Conservation (phyloP, 305 asterid genomes). For the Rubia peregrina region DNA sequence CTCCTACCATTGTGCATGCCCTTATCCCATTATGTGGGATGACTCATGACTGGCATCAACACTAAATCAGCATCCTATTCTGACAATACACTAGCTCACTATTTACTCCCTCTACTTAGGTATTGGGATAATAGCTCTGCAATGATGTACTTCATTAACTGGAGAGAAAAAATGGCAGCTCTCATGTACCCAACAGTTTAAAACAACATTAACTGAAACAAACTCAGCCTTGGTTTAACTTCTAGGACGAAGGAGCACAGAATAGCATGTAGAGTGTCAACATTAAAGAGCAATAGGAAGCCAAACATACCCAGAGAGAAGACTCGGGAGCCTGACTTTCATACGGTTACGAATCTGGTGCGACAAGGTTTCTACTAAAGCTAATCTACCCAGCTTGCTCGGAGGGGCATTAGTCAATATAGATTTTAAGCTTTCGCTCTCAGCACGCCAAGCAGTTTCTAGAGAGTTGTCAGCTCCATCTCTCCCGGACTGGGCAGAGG, state of each 20-base stretch:
- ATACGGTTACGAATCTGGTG: conserved; percentile 86
- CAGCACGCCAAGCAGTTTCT: conserved; percentile 99
- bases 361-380: conserved; percentile 91
- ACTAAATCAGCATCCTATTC: not conserved
- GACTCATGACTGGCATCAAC: not conserved
- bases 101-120: not conserved
- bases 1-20: not conserved
- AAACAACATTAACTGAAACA: not conserved
- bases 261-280: not conserved
- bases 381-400: conserved; percentile 94
- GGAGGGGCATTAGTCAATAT: conserved; percentile 89
- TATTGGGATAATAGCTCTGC: not conserved
- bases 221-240: not conserved
- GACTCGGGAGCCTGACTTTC: conserved; percentile 90
- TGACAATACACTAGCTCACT: not conserved
- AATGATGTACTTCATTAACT: not conserved
- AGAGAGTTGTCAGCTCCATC: conserved; percentile 82
- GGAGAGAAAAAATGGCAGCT: not conserved
- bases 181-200: not conserved
- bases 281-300: not conserved
- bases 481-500: conserved; percentile 90
- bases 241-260: not conserved
- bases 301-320: conserved; percentile 70
- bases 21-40: not conserved
- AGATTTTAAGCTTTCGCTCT: conserved; percentile 91